Evolutionary conservation across 495 filamentous ascomycete genomes (phyloP), one percentile per base, ranked within the genome.

Genomic region (Rostrohypoxylon terebratum): DNA sequence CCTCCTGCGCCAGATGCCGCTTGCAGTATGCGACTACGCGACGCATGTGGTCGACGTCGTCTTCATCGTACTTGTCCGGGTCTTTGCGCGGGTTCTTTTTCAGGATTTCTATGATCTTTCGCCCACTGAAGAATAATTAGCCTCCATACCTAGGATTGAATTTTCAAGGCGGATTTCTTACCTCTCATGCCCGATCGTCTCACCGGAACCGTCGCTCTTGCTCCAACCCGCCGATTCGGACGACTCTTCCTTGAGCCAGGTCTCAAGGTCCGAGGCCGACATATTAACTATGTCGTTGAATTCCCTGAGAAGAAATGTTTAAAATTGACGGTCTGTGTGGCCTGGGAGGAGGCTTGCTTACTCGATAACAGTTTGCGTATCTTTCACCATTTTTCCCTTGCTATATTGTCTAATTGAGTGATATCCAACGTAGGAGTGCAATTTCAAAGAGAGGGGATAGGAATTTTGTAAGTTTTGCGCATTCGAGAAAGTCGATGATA

Each of bases 231-330:
- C 83, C 8, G 73, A 81, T 34, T 81, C 79, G 3, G 89, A 90
- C 18, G 84, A 77, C 14, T 86, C 84, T 38, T 84, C 77, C 59
- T 85, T 80, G 2, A 92, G 82, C 90, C 90, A 92, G 20, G 83
- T 81, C 61, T 88, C 80, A 34, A 92, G 82, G 67, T 91, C 90
- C 4, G 78, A 71, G 0, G 88, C 77, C 7, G 83, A 82, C 90
- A 92, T 92, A 76, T 92, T 91, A 40, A 92, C 88, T 55, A 91
- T 81, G 31, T 87, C 83, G 69, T 91, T 91, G 80, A 91, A 92
- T 77, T 91, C 88, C 50, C 87, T 90, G 13, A 11, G 9, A 13
- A 14, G n/a, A n/a, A n/a, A 25, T 18, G 10, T 1, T 28, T 5
- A 55, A 48, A 25, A 58, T 63, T 18, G n/a, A 28, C 34, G 28